Evolutionary conservation across 495 filamentous ascomycete species (phyloP), one percentile per base, ranked within the genome.

Genomic region (Penicillium pulvis): DNA sequence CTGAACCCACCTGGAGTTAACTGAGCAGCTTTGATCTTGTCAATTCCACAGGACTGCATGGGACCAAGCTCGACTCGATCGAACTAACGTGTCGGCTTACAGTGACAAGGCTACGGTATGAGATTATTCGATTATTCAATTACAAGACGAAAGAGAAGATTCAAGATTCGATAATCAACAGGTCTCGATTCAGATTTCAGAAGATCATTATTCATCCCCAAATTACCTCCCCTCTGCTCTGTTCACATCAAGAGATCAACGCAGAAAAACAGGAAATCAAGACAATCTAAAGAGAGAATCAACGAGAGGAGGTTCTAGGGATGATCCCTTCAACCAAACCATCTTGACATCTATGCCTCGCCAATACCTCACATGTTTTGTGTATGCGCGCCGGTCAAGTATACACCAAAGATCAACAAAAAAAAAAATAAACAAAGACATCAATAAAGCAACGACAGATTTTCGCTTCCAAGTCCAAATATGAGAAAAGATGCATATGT

Each of bases 321-420:
- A 4, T 26, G 4, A 17, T 9, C 46, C 16, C 26, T 24, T 10
- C 20, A 31, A 49, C 24, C 43, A 23, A 51, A 51, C 48, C 28
- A 51, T 51, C 24, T 52, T 52, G 31, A 20, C 49, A 35, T 52
- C 49, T 52, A 52, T 52, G 31, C 33, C 49, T 52, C 49, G 49
- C 31, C 31, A 31, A 26, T 3, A 49, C 33, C 26, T 49, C 46
- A 49, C 26, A 24, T 30, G 26, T 24, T 49, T 49, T 31, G 51
- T 53, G 51, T 53, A 53, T 53, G 51, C 51, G 17, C 19, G 23
- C 8, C 36, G 26, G 14, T 36, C 36, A 44, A 26, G 24, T 53
- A 44, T 53, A 53, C 36, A 53, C 51, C 19, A 17, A 53, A 23
- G 14, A 53, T 17, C 35, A 53, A n/a, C 12, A 42, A 36, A 31